Base-by-base conservation (phyloP, 176 grass and related monocot species). In the Triticum monococcum region DNA sequence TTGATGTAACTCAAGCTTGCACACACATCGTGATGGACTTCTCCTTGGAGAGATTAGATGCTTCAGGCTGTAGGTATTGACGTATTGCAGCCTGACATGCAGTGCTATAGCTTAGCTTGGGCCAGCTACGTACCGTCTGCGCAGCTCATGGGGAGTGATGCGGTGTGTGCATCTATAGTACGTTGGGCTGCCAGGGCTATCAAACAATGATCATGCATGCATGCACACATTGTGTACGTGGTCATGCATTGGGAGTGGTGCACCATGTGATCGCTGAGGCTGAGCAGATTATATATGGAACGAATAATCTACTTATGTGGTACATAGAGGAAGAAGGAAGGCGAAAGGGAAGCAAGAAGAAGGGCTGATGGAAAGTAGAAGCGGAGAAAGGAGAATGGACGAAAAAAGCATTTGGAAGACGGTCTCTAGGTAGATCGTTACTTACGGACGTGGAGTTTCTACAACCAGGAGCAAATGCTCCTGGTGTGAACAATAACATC, bases 1-100 rank as follows among this genome's bases (percentile, higher is more conserved):
- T 73, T 83, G 86, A 77, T 77, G 79, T 70, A 83, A 78, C 72
- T 68, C 45, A 81, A 89, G 33, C 83, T 68, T 70, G 83, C 68
- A 67, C 77, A 60, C 69, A 60, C 69, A 85, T 61, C 45, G 76
- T 80, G 68, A 67, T 79, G 60, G 78, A 77, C 83, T 31, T 48
- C 87, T 37, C 25, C 72, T 70, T 66, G 65, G 72, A 72, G 79
- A 76, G 52, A 74, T 84, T 12, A 69, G 84, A 73, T 84, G 65
- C 75, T n/a, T 54, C 50, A 54, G 18, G 50, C 50, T 68, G 14
- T 67, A 46, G 12, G 56, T n/a, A 59, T 59, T 59, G 56, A 59
- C 56, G 50, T 81, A 64, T 45, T 33, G 54, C 46, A 72, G 71
- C 77, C 45, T 68, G 72, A 8, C 52, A 16, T 46, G 25, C 36